These are phyloP conservation scores for Copromyces sp. DNA, from an alignment of 495 filamentous ascomycete genomes.

Conservation along the genomic window DNA sequence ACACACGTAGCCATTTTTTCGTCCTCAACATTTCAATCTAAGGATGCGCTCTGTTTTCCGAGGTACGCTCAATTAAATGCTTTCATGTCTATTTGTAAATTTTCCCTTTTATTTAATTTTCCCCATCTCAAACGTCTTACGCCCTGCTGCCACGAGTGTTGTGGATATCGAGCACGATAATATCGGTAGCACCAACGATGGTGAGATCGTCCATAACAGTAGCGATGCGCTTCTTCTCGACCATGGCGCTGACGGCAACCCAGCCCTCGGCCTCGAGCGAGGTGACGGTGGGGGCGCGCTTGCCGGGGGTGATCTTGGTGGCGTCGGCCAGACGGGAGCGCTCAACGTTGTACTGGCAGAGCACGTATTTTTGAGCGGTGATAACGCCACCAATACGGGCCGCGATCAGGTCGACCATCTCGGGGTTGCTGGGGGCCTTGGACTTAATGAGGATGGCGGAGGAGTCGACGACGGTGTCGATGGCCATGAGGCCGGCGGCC, in stretches of 20 bases:
- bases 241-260: slow-evolving; percentile 92
- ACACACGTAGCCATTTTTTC: not conserved
- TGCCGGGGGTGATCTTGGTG: slow-evolving; percentile 81
- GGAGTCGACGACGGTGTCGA: slow-evolving; percentile 82
- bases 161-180: slow-evolving; percentile 76
- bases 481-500: slow-evolving; percentile 89
- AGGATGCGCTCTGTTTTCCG: not conserved
- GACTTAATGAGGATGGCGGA: slow-evolving; percentile 89
- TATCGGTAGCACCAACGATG: slow-evolving; percentile 72
- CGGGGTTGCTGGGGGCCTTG: slow-evolving; percentile 66
- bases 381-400: slow-evolving; percentile 86
- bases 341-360: slow-evolving; percentile 92
- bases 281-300: slow-evolving; percentile 86
- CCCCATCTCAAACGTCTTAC: not conserved
- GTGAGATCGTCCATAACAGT: slow-evolving; percentile 83
- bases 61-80: not conserved
- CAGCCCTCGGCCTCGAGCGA: slow-evolving; percentile 78
- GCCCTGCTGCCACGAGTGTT: slow-evolving; percentile 53
- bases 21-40: not conserved
- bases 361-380: slow-evolving; percentile 85
- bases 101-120: not conserved
- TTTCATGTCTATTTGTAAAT: not conserved
- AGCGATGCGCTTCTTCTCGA: slow-evolving; percentile 81
- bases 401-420: slow-evolving; percentile 70
- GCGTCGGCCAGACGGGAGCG: slow-evolving; percentile 54